Percentiles rank a stretch among this genome's conserved stretches.
These are phyloP conservation scores for Lentinula sp. DNA, from an alignment of 768 basidiomycete genomes.

Conservation along the genomic window DNA sequence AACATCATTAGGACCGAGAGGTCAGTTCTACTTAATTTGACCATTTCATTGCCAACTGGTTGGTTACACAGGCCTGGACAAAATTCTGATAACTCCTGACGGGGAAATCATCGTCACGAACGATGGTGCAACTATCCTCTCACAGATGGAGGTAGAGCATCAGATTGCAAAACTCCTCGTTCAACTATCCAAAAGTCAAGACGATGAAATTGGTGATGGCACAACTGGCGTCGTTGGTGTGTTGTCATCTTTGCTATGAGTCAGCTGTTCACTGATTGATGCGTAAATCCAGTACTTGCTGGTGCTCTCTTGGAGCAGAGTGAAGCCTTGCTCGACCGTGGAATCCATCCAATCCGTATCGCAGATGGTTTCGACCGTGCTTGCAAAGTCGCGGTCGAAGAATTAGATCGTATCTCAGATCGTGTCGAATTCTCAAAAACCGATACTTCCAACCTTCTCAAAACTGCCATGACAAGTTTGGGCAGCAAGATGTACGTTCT, in stretches of 20 bases:
- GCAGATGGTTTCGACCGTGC: slow-evolving; percentile 98
- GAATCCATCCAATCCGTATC: slow-evolving; percentile 97
- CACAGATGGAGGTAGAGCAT: slow-evolving; percentile 99
- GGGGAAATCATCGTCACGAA: slow-evolving; percentile 99
- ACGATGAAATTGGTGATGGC: slow-evolving; percentile 99
- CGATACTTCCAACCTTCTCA: slow-evolving; percentile 83
- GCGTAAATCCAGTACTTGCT: slow-evolving; percentile 67
- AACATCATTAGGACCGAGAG: slow-evolving; percentile 93
- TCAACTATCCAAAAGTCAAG: slow-evolving; percentile 94
- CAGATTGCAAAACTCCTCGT: slow-evolving; percentile 98
- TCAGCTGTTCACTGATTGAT: background rate
- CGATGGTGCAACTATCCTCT: slow-evolving; percentile 96
- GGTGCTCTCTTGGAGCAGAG: slow-evolving; percentile 95
- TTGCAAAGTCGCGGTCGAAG: slow-evolving; percentile 82
- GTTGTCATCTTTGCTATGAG: slow-evolving; percentile 22
- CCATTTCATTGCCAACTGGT: background rate
- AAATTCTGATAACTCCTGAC: slow-evolving; percentile 92
- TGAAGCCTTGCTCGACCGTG: slow-evolving; percentile 94
- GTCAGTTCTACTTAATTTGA: slow-evolving; percentile 31
- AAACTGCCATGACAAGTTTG: slow-evolving; percentile 92
- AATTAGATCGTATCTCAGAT: slow-evolving; percentile 90
- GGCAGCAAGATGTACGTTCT: slow-evolving; percentile 93
- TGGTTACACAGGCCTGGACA: slow-evolving; percentile 69
- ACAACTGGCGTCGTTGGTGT: slow-evolving; percentile 98
- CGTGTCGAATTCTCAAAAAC: slow-evolving; percentile 76